Evolutionary conservation across 352 stramenopile genomes (phyloP), one percentile per base, ranked within the genome.

Genomic region (Phytophthora hybrid): DNA sequence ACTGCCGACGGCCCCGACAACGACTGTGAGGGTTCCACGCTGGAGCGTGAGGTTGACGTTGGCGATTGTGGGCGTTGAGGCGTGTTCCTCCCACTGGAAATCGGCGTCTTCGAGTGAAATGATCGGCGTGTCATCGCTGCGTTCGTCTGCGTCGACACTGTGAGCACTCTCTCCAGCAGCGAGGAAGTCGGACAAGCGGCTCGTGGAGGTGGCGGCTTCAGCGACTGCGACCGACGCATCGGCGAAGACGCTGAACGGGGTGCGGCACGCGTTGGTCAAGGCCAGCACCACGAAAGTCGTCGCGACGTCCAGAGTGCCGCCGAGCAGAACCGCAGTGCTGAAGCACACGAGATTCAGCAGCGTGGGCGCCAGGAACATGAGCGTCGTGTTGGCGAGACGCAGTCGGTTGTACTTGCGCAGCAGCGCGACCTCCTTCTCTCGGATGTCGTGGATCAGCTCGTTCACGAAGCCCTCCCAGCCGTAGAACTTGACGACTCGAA

Each of bases 281-380:
- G 97, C 91, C 23, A 99, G 73, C 5, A 97, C 82, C 5, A 96
- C 98, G 52, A 99, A 96, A 29, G 97, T 97, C 19, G 85, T 90
- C 1, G 92, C 82, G 7, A 98, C 95, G 51, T 97, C 94, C n/a
- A 99, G 69, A 1, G 78, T 69, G 44, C 98, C 71, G 1, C 97
- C 96, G 3, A 81, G 58, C 6, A 80, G n/a, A 13, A 90, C 70
- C 63, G 89, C 93, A 1, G 73, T 69, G 3, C 66, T 46, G 54
- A 99, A 99, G 19, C 92, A 97, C 0, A 90, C 84, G 8, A 98
- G 65, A 1, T 93, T 93, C 10, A 89, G 63, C 10, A 88, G 41
- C 26, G 76, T 73, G 1, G 81, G 77, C 7, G 69, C 79, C 29
- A 88, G 61, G 39, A 88, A 82, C 19, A 89, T 66, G 60, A 88